Evolutionary conservation across 345 rosid species (phyloP).

Genomic region (Euphorbia pulcherrima): DNA sequence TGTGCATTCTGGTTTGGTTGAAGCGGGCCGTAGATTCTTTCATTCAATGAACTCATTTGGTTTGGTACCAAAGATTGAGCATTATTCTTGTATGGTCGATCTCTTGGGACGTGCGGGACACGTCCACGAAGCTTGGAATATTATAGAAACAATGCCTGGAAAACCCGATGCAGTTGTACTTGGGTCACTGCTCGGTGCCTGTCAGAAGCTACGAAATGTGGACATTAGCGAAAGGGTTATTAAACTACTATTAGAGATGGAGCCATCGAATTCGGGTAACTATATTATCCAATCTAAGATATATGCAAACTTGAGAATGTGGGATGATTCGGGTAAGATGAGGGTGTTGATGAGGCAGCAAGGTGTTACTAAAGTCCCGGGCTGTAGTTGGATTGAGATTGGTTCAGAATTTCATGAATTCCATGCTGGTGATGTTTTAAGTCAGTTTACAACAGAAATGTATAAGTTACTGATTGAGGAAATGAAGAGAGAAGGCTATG

Average conservation of each 20-base stretch:
- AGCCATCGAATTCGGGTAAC: constrained; percentile 73
- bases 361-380: constrained; percentile 72
- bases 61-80: constrained; percentile 74
- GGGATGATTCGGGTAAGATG: constrained; percentile 74
- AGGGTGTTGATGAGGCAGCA: constrained; percentile 63
- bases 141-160: constrained; percentile 67
- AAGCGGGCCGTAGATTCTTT: constrained; percentile 57
- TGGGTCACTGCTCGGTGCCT: constrained; percentile 82
- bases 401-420: constrained; percentile 52
- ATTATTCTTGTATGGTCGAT: constrained; percentile 85
- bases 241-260: constrained; percentile 50
- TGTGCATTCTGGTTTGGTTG: constrained; percentile 80
- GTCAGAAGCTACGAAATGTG: constrained; percentile 52
- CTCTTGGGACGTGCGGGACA: constrained; percentile 74
- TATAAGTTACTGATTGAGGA: constrained; percentile 51
- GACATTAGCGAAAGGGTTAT: constrained; percentile 51
- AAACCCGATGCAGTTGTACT: constrained; percentile 70
- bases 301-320: constrained; percentile 60
- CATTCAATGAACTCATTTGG: constrained; percentile 65
- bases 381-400: constrained; percentile 85
- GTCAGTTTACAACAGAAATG: constrained; percentile 27
- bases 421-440: constrained; percentile 52
- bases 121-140: constrained; percentile 76
- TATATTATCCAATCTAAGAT: constrained; percentile 76
- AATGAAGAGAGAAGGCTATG: constrained; percentile 61